phyloP scores from a whole-genome alignment of 1,139 yeast species.

The Blastobotrys niveus region DNA sequence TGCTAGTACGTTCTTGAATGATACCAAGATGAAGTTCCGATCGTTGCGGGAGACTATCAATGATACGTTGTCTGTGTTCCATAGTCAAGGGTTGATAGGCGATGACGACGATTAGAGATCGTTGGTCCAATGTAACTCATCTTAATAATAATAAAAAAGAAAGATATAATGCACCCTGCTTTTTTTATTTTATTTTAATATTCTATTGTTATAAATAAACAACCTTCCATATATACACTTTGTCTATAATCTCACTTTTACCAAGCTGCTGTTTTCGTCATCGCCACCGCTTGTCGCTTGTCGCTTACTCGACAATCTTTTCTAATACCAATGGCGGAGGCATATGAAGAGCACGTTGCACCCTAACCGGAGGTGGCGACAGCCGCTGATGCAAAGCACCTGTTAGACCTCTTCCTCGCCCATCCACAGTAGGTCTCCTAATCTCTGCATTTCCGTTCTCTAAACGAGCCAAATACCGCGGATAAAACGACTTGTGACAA shows the following conservation, averaged over 20 bases:
- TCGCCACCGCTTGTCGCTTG: no score
- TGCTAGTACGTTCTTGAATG: conserved; percentile 7
- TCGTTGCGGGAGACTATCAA: conserved; percentile 2
- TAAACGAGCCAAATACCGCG: conserved; percentile 1
- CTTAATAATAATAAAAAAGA: not conserved
- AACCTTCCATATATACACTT: not conserved
- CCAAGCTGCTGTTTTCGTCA: no score
- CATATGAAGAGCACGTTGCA: no score
- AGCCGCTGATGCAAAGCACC: no score
- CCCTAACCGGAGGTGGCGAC: no score
- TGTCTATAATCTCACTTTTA: no score
- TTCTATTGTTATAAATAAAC: no score
- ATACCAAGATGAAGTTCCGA: conserved; percentile 2
- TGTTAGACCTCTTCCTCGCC: no score
- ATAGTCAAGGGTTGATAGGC: not conserved
- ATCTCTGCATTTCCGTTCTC: no score
- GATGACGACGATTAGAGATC: not conserved
- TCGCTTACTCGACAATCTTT: conserved; percentile 1
- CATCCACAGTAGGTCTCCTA: no score
- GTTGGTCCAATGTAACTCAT: not conserved
- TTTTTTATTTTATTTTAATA: no score
- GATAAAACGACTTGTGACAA: not conserved
- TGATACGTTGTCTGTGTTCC: conserved; percentile 5
- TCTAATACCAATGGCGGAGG: conserved; percentile 1
- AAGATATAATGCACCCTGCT: not conserved